Percentiles rank a stretch among this genome's conserved stretches.
These are phyloP conservation scores for Candida sithepensis DNA, from an alignment of 805 yeast species.

Conservation along the genomic window DNA sequence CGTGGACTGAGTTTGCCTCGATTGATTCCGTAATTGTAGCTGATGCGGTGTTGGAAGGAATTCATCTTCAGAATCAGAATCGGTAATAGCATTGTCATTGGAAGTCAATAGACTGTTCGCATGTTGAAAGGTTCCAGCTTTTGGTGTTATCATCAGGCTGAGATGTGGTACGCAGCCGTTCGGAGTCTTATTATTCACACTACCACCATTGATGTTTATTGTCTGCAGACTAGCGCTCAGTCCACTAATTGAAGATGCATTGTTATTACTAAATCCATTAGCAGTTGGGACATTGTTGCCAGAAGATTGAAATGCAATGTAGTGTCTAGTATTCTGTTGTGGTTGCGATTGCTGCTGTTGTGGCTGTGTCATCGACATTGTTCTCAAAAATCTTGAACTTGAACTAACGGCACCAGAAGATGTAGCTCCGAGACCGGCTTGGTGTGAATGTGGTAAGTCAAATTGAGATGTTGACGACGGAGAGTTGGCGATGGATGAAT, in stretches of 20 bases:
- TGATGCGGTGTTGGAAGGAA: background rate
- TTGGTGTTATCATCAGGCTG: background rate
- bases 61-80: conserved; percentile 15
- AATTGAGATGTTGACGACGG: conserved; percentile 6
- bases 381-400: conserved; percentile 10
- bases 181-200: background rate
- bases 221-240: background rate
- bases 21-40: background rate
- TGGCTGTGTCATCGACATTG: conserved; percentile 12
- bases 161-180: background rate
- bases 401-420: background rate
- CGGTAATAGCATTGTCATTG: conserved; percentile 14
- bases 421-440: background rate
- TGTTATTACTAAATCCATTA: background rate
- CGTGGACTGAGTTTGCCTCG: conserved; percentile 17
- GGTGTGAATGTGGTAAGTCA: conserved; percentile 2
- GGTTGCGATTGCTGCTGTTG: conserved; percentile 6
- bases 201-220: background rate
- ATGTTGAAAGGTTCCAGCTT: background rate
- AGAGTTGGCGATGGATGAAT: conserved; percentile 9
- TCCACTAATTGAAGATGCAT: background rate
- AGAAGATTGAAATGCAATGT: background rate
- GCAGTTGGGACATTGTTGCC: background rate
- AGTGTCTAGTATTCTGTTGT: conserved; percentile 8
- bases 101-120: background rate